Evolutionary conservation across 306 rosid species (phyloP).

Genomic region (Citrullus amarus): DNA sequence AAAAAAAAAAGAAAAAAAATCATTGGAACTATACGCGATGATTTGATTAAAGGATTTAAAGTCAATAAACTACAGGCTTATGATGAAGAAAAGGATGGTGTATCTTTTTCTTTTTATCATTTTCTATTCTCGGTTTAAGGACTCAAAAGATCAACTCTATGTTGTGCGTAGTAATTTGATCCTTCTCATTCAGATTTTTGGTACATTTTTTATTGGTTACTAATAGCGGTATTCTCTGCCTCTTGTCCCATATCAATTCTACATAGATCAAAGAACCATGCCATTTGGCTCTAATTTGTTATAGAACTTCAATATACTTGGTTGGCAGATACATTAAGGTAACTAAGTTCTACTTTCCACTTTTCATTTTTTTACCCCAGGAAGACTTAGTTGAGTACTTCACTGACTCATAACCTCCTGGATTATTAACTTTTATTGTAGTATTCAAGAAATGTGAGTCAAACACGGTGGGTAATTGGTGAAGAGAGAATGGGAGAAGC

Average conservation of each 20-base stretch:
- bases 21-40: not conserved
- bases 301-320: constrained; percentile 45
- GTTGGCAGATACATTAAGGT: constrained; percentile 93
- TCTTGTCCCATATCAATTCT: constrained; percentile 1
- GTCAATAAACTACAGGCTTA: not conserved
- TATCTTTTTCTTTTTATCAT: not conserved
- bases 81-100: not conserved
- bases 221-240: constrained; percentile 8
- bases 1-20: not conserved
- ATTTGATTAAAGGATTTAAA: not conserved
- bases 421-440: constrained; percentile 22
- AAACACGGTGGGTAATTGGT: constrained; percentile 84
- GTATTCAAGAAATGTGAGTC: constrained; percentile 96
- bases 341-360: not conserved
- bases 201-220: constrained; percentile 7
- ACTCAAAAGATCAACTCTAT: not conserved
- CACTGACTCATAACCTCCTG: not conserved
- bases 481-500: constrained; percentile 98
- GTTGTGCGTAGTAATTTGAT: not conserved
- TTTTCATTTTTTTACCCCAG: not conserved
- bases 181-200: constrained; percentile 7
- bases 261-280: constrained; percentile 52
- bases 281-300: constrained; percentile 35
- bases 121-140: not conserved
- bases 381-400: not conserved